Conservation (phyloP, 192 early-diverging fungal species). For the Coemansia sp. region DNA sequence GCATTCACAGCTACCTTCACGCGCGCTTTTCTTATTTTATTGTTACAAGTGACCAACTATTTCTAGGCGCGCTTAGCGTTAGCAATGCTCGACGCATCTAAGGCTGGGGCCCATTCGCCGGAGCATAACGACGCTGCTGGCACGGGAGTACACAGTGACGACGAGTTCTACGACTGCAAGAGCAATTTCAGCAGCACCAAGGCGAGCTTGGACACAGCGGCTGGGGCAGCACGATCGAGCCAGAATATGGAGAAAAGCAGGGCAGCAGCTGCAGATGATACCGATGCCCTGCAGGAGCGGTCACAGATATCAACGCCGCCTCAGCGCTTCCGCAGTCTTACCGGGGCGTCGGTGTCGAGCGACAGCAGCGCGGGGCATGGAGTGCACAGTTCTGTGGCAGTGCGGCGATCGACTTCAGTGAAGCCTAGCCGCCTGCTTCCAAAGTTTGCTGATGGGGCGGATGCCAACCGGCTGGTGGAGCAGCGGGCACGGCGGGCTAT, state of each 20-base stretch:
- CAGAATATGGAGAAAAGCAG: constrained; percentile 4
- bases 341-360: constrained; percentile 2
- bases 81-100: constrained; percentile 7
- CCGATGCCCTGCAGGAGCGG: constrained; percentile 7
- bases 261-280: background rate
- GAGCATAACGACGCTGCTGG: background rate
- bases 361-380: background rate
- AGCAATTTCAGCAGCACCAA: constrained; percentile 27
- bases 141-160: constrained; percentile 24
- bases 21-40: background rate
- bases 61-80: too few species aligned
- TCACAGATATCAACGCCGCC: background rate
- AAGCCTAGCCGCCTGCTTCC: constrained; percentile 1
- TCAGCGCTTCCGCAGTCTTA: constrained; percentile 22
- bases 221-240: background rate
- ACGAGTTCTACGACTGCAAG: constrained; percentile 44
- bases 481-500: constrained; percentile 46
- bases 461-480: constrained; percentile 20
- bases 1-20: background rate
- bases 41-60: too few species aligned
- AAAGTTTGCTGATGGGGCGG: background rate
- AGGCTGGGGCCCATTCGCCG: background rate
- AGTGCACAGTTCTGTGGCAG: background rate
- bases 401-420: constrained; percentile 41
- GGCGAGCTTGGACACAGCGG: constrained; percentile 21